Percentiles rank a stretch among this genome's conserved stretches.
phyloP scores from a whole-genome alignment of 2,329 filamentous ascomycete genomes.

The Talaromyces sp. region DNA sequence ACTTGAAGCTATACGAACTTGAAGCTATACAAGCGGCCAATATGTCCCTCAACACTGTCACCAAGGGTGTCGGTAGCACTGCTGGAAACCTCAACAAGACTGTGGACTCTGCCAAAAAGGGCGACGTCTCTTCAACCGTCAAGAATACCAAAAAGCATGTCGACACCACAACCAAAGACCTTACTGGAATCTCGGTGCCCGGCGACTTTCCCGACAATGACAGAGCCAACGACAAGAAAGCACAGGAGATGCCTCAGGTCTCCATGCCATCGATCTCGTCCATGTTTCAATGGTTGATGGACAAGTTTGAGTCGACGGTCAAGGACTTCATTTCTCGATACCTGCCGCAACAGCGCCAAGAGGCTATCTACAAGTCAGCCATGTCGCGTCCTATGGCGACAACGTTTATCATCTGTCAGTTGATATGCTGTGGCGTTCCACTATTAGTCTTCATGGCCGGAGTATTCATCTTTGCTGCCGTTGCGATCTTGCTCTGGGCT shows the following conservation, averaged over 20 bases:
- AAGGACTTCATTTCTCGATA: conserved; percentile 25
- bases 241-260: conserved; percentile 21
- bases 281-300: conserved; percentile 25
- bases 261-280: conserved; percentile 20
- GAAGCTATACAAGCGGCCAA: neutral
- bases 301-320: conserved; percentile 28
- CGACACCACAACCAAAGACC: conserved; percentile 20
- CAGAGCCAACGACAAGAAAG: conserved; percentile 20
- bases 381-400: conserved; percentile 31
- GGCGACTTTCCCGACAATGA: conserved; percentile 27
- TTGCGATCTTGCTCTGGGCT: conserved; percentile 31
- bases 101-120: conserved; percentile 19
- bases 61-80: conserved; percentile 23
- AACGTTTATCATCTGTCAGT: conserved; percentile 33
- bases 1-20: neutral
- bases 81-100: conserved; percentile 21
- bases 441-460: conserved; percentile 33
- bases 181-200: conserved; percentile 24
- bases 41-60: conserved; percentile 30
- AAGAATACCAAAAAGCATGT: conserved; percentile 21
- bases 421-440: conserved; percentile 35
- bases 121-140: conserved; percentile 20
- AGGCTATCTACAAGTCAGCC: conserved; percentile 28
- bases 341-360: conserved; percentile 28
- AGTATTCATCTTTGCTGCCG: conserved; percentile 32